phyloP scores from a whole-genome alignment of 2,329 filamentous ascomycete genomes.

The Rutstroemia sp. region DNA sequence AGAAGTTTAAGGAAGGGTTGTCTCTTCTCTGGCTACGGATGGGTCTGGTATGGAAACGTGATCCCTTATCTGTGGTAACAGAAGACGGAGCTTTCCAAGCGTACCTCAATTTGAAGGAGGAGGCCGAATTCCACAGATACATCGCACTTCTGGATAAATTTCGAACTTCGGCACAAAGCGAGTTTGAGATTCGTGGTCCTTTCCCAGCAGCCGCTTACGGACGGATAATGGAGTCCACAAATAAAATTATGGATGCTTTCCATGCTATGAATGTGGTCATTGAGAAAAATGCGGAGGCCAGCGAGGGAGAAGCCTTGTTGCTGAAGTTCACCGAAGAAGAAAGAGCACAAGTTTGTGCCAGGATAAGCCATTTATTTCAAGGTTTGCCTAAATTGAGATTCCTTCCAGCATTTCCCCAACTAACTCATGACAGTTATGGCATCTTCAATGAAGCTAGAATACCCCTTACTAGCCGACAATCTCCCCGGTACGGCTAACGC shows the following conservation, averaged over 20 bases:
- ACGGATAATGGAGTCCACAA: slow-evolving; percentile 70
- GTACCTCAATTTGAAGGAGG: slow-evolving; percentile 85
- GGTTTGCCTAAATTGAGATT: slow-evolving; percentile 14
- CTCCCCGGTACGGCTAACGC: slow-evolving; percentile 75
- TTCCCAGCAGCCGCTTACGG: slow-evolving; percentile 71
- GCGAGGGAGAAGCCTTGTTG: slow-evolving; percentile 73
- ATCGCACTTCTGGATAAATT: slow-evolving; percentile 65
- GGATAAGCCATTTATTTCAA: slow-evolving; percentile 80
- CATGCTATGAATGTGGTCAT: slow-evolving; percentile 95
- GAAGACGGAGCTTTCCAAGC: slow-evolving; percentile 48
- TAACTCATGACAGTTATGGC: slow-evolving; percentile 56
- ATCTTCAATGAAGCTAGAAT: slow-evolving; percentile 88
- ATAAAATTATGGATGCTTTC: slow-evolving; percentile 83
- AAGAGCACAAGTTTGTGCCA: slow-evolving; percentile 70
- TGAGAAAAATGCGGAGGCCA: slow-evolving; percentile 67
- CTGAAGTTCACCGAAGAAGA: slow-evolving; percentile 74
- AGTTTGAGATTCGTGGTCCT: slow-evolving; percentile 82
- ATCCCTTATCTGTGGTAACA: slow-evolving; percentile 70
- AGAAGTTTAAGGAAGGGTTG: slow-evolving; percentile 82
- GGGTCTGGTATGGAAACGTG: slow-evolving; percentile 92
- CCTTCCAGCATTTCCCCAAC: slow-evolving; percentile 15
- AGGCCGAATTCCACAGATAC: slow-evolving; percentile 79
- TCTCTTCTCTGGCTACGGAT: slow-evolving; percentile 91
- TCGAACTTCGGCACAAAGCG: slow-evolving; percentile 64
- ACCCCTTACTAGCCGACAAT: slow-evolving; percentile 74